Percentiles rank a stretch among this genome's conserved stretches.
Conservation (phyloP, 2,329 filamentous ascomycete genomes). For the Aspergillus caelatus region DNA sequence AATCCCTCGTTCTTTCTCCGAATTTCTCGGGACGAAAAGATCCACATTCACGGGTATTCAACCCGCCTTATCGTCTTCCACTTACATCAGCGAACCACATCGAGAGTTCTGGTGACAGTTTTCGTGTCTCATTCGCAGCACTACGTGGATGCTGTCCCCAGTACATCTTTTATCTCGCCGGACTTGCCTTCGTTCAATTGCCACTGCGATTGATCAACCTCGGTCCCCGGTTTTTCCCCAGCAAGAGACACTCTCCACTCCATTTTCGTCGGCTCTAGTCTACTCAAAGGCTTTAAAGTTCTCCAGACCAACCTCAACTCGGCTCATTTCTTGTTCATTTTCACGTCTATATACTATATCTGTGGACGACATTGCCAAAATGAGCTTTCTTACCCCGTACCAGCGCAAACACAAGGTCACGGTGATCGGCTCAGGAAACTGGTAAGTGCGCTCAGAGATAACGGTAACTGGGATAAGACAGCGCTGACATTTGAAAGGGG, state of each 20-base stretch:
- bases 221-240: slow-evolving; percentile 28
- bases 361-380: slow-evolving; percentile 23
- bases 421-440: slow-evolving; percentile 94
- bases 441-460: slow-evolving; percentile 54
- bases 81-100: slow-evolving; percentile 22
- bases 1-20: neutral
- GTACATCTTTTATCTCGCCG: slow-evolving; percentile 22
- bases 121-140: slow-evolving; percentile 1
- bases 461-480: slow-evolving; percentile 63
- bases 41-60: slow-evolving; percentile 25
- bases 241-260: slow-evolving; percentile 23
- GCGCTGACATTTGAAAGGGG: slow-evolving; percentile 88
- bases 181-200: slow-evolving; percentile 27
- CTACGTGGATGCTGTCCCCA: slow-evolving; percentile 24
- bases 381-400: slow-evolving; percentile 36
- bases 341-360: slow-evolving; percentile 13
- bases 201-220: slow-evolving; percentile 28
- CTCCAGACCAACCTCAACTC: slow-evolving; percentile 11
- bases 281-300: slow-evolving; percentile 24
- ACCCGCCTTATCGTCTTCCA: slow-evolving; percentile 19
- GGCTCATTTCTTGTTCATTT: slow-evolving; percentile 16
- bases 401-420: slow-evolving; percentile 55
- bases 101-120: neutral
- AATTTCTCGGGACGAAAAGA: slow-evolving; percentile 15
- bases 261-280: slow-evolving; percentile 18